Percentiles rank a stretch among this genome's conserved stretches.
phyloP scores from a whole-genome alignment of 352 stramenopile species.

The Blastocystis sp. region DNA sequence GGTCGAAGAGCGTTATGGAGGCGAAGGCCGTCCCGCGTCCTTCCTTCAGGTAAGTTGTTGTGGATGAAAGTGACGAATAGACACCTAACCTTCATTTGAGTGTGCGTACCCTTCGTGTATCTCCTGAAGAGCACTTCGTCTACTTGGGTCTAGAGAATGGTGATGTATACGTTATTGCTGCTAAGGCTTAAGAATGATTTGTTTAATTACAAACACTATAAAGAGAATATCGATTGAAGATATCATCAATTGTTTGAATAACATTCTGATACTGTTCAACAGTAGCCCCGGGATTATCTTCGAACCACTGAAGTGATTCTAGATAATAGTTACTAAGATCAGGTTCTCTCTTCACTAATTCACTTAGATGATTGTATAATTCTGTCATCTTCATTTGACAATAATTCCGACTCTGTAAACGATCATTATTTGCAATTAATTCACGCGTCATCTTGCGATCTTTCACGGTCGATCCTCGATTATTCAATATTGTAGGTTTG shows the following conservation, averaged over 20 bases:
- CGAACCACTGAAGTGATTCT: too few relatives aligned
- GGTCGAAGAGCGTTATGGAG: slow-evolving; percentile 47
- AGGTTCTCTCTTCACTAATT: neutral
- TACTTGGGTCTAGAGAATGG: slow-evolving; percentile 66
- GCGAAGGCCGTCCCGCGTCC: slow-evolving; percentile 14
- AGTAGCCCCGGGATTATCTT: neutral
- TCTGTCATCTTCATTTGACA: neutral
- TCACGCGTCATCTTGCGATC: neutral
- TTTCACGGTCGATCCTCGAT: neutral
- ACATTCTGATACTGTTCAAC: neutral
- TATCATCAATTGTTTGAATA: neutral
- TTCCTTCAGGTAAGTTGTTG: slow-evolving; percentile 36
- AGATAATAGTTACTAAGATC: neutral
- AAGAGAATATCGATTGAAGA: neutral
- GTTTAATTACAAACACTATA: slow-evolving; percentile 9
- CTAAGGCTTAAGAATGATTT: slow-evolving; percentile 24
- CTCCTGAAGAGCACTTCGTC: slow-evolving; percentile 36
- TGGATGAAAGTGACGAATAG: neutral
- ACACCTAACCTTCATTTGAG: slow-evolving; percentile 37
- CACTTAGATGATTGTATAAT: neutral
- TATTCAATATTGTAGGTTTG: neutral
- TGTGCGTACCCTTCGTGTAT: slow-evolving; percentile 16
- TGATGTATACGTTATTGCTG: slow-evolving; percentile 58
- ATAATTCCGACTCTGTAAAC: neutral
- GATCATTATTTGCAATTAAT: neutral